phyloP scores from a whole-genome alignment of 768 basidiomycete species.

The Nevesoporus exiguus region DNA sequence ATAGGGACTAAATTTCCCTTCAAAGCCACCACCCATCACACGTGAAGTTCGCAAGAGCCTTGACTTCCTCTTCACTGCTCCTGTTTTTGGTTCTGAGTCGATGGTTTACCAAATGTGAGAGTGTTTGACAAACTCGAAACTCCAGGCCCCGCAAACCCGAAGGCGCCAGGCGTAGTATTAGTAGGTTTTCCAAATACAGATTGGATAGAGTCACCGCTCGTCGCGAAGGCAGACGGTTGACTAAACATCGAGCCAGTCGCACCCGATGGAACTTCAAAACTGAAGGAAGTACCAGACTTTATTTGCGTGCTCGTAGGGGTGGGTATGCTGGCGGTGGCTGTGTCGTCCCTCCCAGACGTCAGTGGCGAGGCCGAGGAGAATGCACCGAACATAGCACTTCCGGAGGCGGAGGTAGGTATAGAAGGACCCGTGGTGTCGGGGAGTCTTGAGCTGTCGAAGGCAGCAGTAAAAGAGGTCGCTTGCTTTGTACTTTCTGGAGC shows the following conservation, averaged over 20 bases:
- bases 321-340: not conserved
- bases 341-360: slow-evolving; percentile 18
- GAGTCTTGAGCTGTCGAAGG: not conserved
- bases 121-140: slow-evolving; percentile 10
- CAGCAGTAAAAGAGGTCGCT: not conserved
- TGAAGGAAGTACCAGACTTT: slow-evolving; percentile 28
- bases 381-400: slow-evolving; percentile 8
- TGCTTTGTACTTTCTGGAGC: not conserved
- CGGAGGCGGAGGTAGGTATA: slow-evolving; percentile 1
- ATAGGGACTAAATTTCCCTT: not conserved
- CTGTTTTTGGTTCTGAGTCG: slow-evolving; percentile 32
- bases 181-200: slow-evolving; percentile 15
- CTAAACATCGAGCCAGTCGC: slow-evolving; percentile 6
- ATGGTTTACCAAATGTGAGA: slow-evolving; percentile 27
- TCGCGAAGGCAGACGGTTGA: slow-evolving; percentile 5
- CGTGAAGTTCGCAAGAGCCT: not conserved
- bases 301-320: slow-evolving; percentile 17
- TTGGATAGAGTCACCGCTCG: slow-evolving; percentile 6
- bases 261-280: slow-evolving; percentile 15
- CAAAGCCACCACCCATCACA: not conserved
- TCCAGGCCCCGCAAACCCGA: slow-evolving; percentile 32
- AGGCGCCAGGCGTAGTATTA: slow-evolving; percentile 25
- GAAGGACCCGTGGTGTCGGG: not conserved
- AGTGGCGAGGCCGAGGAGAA: slow-evolving; percentile 8
- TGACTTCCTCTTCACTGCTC: slow-evolving; percentile 25